Evolutionary conservation across 768 basidiomycete species (phyloP), one percentile per base, ranked within the genome.

Genomic region (Trametes punicea): DNA sequence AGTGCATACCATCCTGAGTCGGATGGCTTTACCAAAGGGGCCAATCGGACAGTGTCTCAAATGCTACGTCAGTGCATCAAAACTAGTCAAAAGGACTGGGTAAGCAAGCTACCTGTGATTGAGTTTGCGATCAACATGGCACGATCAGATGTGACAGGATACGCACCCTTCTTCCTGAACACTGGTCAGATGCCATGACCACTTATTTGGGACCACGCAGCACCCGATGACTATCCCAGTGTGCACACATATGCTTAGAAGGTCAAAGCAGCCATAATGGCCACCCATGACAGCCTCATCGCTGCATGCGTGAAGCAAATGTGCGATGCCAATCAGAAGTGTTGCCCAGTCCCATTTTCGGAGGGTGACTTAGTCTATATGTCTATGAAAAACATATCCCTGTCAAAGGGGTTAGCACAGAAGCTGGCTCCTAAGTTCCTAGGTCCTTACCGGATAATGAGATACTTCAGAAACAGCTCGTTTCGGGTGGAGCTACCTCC

Each of bases 1-100:
- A 73, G 71, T 0, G 61, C 78, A 65, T 78, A 70, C 52, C 77
- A 79, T 55, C 77, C 77, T 0, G 62, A 79, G 51, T 73, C 74
- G 0, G 74, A 78, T 56, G 74, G 76, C 0, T 56, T 70, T 0
- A 75, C 72, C 0, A 74, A 79, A 54, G 59, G 71, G 1, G 67
- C 67, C 0, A 73, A 73, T 42, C 54, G 65, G 1, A 71, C 69
- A 0, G 58, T 74, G 4, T 64, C 46, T 0, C 69, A 74, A 49
- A 70, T 71, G 64, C 39, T 74, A 0, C 41, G 68, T 0, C 58
- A 66, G 41, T 63, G 68, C 34, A 61, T 76, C 0, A 27, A 20
- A 0, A 50, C 61, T 1, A 65, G 69, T 21, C 74, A 74, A 54
- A 65, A 55, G 30, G 72, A 73, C 53, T 74, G 70, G 72, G 69